phyloP scores from a whole-genome alignment of 208 protist genomes.

The Wallacemonas collosoma region DNA sequence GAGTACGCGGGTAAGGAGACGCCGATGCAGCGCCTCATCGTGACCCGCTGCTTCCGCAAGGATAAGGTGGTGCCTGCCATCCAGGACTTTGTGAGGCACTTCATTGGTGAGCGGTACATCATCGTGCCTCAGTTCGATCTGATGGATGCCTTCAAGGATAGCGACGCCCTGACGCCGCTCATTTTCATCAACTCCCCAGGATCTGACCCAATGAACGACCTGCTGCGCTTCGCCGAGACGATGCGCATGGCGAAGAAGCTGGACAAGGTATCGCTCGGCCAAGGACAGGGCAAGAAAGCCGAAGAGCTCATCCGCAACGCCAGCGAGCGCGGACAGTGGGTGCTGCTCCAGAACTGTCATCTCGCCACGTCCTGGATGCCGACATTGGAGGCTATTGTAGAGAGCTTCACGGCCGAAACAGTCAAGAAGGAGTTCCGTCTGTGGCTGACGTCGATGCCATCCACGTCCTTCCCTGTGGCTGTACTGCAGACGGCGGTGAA shows the following conservation, averaged over 20 bases:
- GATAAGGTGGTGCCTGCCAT: conserved; percentile 96
- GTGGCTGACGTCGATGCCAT: conserved; percentile 98
- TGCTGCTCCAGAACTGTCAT: conserved; percentile 98
- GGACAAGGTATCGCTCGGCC: conserved; percentile 95
- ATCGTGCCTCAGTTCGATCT: conserved; percentile 96
- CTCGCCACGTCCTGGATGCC: conserved; percentile 96
- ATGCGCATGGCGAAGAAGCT: conserved; percentile 95
- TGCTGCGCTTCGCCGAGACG: conserved; percentile 95
- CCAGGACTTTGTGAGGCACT: conserved; percentile 91
- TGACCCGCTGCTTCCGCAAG: conserved; percentile 95
- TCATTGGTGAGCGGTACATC: conserved; percentile 94
- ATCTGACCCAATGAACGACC: conserved; percentile 95
- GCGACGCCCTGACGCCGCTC: conserved; percentile 91
- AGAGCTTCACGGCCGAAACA: conserved; percentile 91
- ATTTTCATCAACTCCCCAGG: conserved; percentile 98
- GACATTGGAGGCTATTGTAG: conserved; percentile 93
- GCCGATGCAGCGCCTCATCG: conserved; percentile 93
- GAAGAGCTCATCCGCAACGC: conserved; percentile 90
- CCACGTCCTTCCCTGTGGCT: conserved; percentile 95
- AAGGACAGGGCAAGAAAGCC: conserved; percentile 95
- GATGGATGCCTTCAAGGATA: conserved; percentile 93
- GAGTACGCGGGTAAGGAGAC: conserved; percentile 84
- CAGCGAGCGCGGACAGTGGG: conserved; percentile 93
- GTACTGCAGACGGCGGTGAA: conserved; percentile 98
- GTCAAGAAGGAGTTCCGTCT: conserved; percentile 98